Percentiles rank a stretch among this genome's conserved stretches.
phyloP scores from a whole-genome alignment of 768 basidiomycete species.

The Lactarius hengduanensis region DNA sequence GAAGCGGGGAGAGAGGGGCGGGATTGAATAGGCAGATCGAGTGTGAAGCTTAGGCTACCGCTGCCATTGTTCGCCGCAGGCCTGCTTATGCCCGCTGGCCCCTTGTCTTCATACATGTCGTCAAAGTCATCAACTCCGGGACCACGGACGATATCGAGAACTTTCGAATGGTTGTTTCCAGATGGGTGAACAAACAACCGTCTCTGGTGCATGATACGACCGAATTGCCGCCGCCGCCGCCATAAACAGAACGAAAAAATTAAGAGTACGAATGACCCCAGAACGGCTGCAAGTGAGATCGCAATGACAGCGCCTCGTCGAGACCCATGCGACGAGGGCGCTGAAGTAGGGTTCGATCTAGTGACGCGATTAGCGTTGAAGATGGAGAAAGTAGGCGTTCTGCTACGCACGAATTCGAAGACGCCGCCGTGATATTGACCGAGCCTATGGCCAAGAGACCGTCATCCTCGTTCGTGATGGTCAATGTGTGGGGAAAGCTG shows the following conservation, averaged over 20 bases:
- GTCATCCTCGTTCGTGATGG: slow-evolving; percentile 49
- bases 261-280: slow-evolving; percentile 49
- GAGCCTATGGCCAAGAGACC: slow-evolving; percentile 50
- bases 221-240: slow-evolving; percentile 43
- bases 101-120: slow-evolving; percentile 23
- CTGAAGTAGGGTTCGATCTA: slow-evolving; percentile 12
- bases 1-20: slow-evolving; percentile 22
- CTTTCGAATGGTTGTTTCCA: slow-evolving; percentile 23
- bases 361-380: slow-evolving; percentile 7
- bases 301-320: slow-evolving; percentile 65
- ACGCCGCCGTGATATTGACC: slow-evolving; percentile 47
- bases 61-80: slow-evolving; percentile 18
- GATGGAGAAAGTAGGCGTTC: slow-evolving; percentile 1
- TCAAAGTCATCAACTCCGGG: slow-evolving; percentile 18
- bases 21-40: slow-evolving; percentile 28
- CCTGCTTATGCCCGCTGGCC: slow-evolving; percentile 9
- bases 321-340: slow-evolving; percentile 33
- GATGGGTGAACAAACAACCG: slow-evolving; percentile 31
- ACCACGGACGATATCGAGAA: slow-evolving; percentile 28
- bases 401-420: slow-evolving; percentile 19
- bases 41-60: slow-evolving; percentile 29
- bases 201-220: slow-evolving; percentile 32
- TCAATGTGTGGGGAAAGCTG: slow-evolving; percentile 46
- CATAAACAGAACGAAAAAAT: slow-evolving; percentile 48
- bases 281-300: slow-evolving; percentile 53